phyloP scores from a whole-genome alignment of 2,329 filamentous ascomycete genomes.

The Fonsecaea monophora region DNA sequence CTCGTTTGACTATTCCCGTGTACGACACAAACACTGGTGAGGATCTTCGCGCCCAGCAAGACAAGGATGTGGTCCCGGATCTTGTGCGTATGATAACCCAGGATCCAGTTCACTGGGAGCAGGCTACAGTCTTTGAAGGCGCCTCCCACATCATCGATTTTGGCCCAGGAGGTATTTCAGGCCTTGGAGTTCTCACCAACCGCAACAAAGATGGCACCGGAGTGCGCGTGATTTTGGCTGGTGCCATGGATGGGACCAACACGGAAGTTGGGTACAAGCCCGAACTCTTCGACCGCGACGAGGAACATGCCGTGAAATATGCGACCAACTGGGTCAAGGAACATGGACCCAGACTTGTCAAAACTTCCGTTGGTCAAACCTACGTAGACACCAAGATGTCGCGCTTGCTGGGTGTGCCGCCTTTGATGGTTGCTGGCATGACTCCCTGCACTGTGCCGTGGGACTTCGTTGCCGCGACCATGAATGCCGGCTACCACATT shows the following conservation, averaged over 20 bases:
- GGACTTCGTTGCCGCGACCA: constrained; percentile 90
- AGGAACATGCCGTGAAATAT: constrained; percentile 91
- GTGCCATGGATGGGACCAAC: constrained; percentile 88
- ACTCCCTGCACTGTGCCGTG: constrained; percentile 86
- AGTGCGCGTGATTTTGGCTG: constrained; percentile 93
- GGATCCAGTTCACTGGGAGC: constrained; percentile 95
- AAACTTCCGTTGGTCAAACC: constrained; percentile 85
- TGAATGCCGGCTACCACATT: constrained; percentile 94
- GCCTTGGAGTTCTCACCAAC: constrained; percentile 93
- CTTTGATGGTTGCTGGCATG: constrained; percentile 92
- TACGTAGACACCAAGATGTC: constrained; percentile 98
- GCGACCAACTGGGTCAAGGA: constrained; percentile 98
- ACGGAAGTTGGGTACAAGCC: constrained; percentile 96
- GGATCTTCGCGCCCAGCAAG: constrained; percentile 74
- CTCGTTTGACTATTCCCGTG: constrained; percentile 79
- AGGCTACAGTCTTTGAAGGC: constrained; percentile 85
- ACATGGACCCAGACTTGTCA: constrained; percentile 88
- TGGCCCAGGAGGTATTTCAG: constrained; percentile 94
- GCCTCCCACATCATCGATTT: constrained; percentile 97
- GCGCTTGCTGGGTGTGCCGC: constrained; percentile 80
- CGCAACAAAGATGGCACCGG: constrained; percentile 99
- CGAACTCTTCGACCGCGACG: constrained; percentile 95
- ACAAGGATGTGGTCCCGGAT: constrained; percentile 81
- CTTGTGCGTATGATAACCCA: constrained; percentile 92
- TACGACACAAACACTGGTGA: constrained; percentile 89